These are phyloP conservation scores for Massarina eburnea DNA, from an alignment of 2,329 filamentous ascomycete genomes.

Conservation along the genomic window DNA sequence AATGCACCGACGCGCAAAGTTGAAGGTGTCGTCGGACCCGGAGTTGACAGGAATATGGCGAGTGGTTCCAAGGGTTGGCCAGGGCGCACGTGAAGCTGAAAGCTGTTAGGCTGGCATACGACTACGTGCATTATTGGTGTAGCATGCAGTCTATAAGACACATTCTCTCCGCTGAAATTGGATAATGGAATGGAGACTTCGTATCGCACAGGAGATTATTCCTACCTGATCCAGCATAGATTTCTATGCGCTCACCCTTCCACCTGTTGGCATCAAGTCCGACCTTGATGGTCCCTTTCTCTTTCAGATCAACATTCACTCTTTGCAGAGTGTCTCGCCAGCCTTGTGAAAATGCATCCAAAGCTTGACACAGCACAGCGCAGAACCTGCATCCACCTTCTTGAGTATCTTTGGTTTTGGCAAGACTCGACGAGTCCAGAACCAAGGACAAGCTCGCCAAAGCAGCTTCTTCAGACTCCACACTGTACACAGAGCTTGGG, in stretches of 20 bases:
- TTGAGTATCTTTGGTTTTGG: constrained; percentile 14
- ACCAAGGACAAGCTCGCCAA: constrained; percentile 24
- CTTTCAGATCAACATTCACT: constrained; percentile 26
- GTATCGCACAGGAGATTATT: constrained; percentile 1
- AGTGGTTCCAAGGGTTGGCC: constrained; percentile 33
- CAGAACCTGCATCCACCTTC: constrained; percentile 34
- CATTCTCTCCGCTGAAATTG: background rate
- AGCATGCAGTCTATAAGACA: background rate
- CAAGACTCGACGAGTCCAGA: constrained; percentile 26
- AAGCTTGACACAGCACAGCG: constrained; percentile 23
- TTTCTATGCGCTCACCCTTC: constrained; percentile 26
- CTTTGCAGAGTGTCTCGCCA: constrained; percentile 27
- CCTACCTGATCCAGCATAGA: constrained; percentile 34
- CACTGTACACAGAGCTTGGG: constrained; percentile 20
- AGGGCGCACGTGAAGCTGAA: constrained; percentile 30
- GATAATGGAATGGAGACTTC: background rate
- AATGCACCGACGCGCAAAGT: constrained; percentile 35
- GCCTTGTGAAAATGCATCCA: constrained; percentile 29
- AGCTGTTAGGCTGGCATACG: constrained; percentile 7
- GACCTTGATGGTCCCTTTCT: constrained; percentile 31
- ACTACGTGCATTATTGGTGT: background rate
- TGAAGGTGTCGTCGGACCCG: constrained; percentile 37
- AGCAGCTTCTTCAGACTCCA: constrained; percentile 20
- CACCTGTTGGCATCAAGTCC: constrained; percentile 25
- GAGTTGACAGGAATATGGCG: constrained; percentile 32